phyloP scores from a whole-genome alignment of 805 yeast species.

The Nakazawaea wickerhamii region DNA sequence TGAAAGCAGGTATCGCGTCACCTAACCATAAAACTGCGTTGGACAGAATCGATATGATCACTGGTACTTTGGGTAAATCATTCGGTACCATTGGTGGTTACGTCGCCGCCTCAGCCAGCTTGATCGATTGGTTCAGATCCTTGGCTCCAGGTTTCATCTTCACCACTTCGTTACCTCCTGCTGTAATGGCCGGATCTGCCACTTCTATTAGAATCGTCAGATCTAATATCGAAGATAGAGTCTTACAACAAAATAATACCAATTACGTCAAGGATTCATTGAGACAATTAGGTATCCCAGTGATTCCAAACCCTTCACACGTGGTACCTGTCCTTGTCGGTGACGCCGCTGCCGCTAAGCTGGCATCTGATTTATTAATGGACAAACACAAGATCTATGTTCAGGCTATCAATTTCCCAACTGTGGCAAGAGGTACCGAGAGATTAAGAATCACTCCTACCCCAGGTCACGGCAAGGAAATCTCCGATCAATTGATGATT shows the following conservation, averaged over 20 bases:
- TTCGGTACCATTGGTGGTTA: constrained; percentile 98
- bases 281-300: constrained; percentile 76
- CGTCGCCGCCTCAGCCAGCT: constrained; percentile 77
- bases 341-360: constrained; percentile 86
- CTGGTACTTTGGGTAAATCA: constrained; percentile 97
- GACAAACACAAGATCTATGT: constrained; percentile 85
- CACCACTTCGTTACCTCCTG: constrained; percentile 96
- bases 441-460: constrained; percentile 98
- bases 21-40: constrained; percentile 55
- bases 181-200: constrained; percentile 91
- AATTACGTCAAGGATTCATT: constrained; percentile 76
- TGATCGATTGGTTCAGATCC: constrained; percentile 94
- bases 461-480: constrained; percentile 84
- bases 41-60: constrained; percentile 92
- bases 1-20: constrained; percentile 55
- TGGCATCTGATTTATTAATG: constrained; percentile 85
- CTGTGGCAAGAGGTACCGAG: constrained; percentile 94
- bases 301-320: constrained; percentile 95
- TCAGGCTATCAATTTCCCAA: constrained; percentile 98
- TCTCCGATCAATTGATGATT: constrained; percentile 67
- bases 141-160: constrained; percentile 97
- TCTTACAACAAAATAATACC: constrained; percentile 79
- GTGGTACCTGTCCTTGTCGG: constrained; percentile 95
- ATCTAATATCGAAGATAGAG: constrained; percentile 69
- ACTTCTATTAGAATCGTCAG: constrained; percentile 85